These are phyloP conservation scores for Backusella circina DNA, from an alignment of 192 early-diverging fungal genomes.

Conservation along the genomic window DNA sequence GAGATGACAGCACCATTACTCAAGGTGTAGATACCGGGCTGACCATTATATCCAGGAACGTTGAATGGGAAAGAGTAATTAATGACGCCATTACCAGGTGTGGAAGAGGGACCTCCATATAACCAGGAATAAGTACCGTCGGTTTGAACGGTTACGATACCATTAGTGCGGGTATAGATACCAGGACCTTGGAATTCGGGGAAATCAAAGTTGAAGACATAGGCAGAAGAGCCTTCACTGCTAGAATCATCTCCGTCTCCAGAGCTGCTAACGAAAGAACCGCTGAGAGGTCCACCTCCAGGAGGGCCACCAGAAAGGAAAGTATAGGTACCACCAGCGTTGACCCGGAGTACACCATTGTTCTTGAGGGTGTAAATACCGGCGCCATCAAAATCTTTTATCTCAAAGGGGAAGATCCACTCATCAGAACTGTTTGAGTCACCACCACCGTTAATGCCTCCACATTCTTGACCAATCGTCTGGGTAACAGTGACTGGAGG, in stretches of 20 bases:
- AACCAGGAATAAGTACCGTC: background rate
- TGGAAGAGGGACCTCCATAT: background rate
- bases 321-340: background rate
- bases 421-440: background rate
- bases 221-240: background rate
- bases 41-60: background rate
- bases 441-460: too few species aligned
- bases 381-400: background rate
- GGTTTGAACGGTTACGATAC: background rate
- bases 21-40: background rate
- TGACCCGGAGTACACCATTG: background rate
- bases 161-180: background rate
- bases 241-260: background rate
- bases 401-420: background rate
- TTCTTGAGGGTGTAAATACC: background rate
- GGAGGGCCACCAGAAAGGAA: background rate
- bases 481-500: background rate
- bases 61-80: background rate
- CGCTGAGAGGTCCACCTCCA: background rate
- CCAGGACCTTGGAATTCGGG: background rate
- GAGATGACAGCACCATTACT: background rate
- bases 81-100: background rate
- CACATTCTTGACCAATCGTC: background rate
- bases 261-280: background rate
- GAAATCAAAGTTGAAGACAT: background rate